Evolutionary conservation across 2,329 filamentous ascomycete genomes (phyloP), one percentile per base, ranked within the genome.

Genomic region (Aspergillus thermomutatus): DNA sequence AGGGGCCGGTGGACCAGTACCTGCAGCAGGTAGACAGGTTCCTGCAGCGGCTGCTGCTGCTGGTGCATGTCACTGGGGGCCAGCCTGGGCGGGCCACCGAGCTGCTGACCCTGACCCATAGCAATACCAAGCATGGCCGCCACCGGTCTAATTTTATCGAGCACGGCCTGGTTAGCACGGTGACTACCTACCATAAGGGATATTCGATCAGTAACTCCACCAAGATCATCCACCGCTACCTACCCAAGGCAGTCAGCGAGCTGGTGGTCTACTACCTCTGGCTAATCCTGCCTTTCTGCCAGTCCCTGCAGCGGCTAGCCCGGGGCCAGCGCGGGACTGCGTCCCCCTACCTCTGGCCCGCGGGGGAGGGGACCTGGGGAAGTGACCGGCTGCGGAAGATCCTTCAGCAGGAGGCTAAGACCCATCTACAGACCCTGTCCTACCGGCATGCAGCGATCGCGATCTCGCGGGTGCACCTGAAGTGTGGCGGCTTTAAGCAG

Each of bases 181-280:
- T 59, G 1, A 61, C 50, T 1, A 26, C 7, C 2, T 63, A 61
- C 21, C 19, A 63, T 23, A 63, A 63, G 49, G 49, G 58, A 3
- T 63, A 52, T 51, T 53, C 23, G 0, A 40, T 49, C 1, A 56
- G 41, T 14, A 55, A 56, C 11, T 27, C 31, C 3, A 41, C 47
- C 0, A 58, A 60, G 57, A 54, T 61, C 11, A 60, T 61, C 48
- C 28, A 60, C 37, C 31, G 51, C 3, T 60, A 58, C 40, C 28
- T 60, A 10, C 49, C 54, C 1, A 40, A 48, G 48, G 23, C 43
- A 34, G 51, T 60, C 3, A 52, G 58, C 10, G 41, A 60, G 52
- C 49, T 62, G 2, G 19, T 62, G 2, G 49, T 62, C 1, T 62
- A 46, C 55, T 60, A 62, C 28, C 50, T 62, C 1, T 62, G 23